Evolutionary conservation across 1,139 yeast genomes (phyloP).

Genomic region (Blastobotrys arbuscula): DNA sequence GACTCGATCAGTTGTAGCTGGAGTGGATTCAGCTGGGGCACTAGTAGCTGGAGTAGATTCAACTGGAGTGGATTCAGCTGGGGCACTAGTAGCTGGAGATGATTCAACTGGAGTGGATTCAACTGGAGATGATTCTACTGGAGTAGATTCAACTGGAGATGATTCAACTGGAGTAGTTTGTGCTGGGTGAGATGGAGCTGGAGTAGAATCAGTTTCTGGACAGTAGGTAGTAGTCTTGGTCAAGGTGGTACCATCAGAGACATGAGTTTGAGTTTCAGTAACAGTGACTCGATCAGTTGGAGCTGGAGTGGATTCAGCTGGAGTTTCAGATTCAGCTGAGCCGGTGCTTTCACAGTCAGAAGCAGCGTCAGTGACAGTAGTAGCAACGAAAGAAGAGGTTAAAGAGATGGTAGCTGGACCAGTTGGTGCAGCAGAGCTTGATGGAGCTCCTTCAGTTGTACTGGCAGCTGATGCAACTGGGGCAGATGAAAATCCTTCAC

Average conservation of each 20-base stretch:
- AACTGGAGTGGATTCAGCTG: constrained; percentile 6
- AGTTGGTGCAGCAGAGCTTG: constrained; percentile 5
- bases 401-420: too few species aligned
- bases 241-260: constrained; percentile 8
- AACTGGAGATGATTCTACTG: constrained; percentile 12
- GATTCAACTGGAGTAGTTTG: constrained; percentile 6
- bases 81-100: constrained; percentile 8
- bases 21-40: constrained; percentile 10
- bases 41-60: constrained; percentile 12
- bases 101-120: constrained; percentile 10
- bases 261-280: constrained; percentile 7
- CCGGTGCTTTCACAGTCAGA: background rate
- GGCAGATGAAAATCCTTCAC: constrained; percentile 2
- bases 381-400: constrained; percentile 4
- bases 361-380: constrained; percentile 4
- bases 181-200: constrained; percentile 4
- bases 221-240: constrained; percentile 11
- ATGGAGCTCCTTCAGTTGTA: too few species aligned
- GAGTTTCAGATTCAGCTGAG: constrained; percentile 3
- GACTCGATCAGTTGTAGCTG: constrained; percentile 7
- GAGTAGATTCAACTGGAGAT: constrained; percentile 7
- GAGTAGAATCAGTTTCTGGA: constrained; percentile 11
- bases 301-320: constrained; percentile 13
- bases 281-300: constrained; percentile 5
- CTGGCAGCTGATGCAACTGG: constrained; percentile 6